These are phyloP conservation scores for Pezicula neosporulosa DNA, from an alignment of 2,329 filamentous ascomycete genomes.

Conservation along the genomic window DNA sequence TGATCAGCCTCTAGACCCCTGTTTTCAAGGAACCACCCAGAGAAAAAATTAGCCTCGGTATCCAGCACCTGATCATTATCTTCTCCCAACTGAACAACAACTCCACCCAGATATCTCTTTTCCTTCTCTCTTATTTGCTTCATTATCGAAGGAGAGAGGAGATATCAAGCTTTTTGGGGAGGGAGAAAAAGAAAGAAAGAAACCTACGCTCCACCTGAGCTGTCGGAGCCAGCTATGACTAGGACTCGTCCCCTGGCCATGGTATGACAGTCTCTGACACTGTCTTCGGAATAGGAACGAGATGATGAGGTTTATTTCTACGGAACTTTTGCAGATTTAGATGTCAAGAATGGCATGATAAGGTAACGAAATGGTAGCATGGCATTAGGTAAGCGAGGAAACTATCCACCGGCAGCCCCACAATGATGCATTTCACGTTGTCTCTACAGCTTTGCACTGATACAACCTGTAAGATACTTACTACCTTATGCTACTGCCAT, in stretches of 20 bases:
- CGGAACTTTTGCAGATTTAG: too few species aligned
- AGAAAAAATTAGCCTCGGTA: not conserved
- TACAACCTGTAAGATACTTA: too few species aligned
- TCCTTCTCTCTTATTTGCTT: conserved; percentile 7
- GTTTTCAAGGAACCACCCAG: conserved; percentile 3
- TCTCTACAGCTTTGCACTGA: too few species aligned
- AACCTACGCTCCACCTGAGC: conserved; percentile 71
- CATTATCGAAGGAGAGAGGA: conserved; percentile 1
- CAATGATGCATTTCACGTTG: conserved; percentile 1
- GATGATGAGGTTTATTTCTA: too few species aligned
- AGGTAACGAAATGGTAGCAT: not conserved
- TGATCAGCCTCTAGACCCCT: conserved; percentile 95
- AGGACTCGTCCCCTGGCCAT: conserved; percentile 49
- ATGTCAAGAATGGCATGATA: too few species aligned
- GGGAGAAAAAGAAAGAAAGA: not conserved
- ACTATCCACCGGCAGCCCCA: not conserved
- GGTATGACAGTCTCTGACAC: not conserved
- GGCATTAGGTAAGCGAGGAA: not conserved
- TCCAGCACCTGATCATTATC: too few species aligned
- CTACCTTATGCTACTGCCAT: too few species aligned
- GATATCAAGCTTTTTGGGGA: conserved; percentile 1
- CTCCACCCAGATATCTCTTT: too few species aligned
- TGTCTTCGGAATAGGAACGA: too few species aligned
- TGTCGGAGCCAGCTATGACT: conserved; percentile 71
- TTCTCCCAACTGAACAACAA: too few species aligned